phyloP scores from a whole-genome alignment of 371 early-diverging fungal species.

The Mucor ambiguus region DNA sequence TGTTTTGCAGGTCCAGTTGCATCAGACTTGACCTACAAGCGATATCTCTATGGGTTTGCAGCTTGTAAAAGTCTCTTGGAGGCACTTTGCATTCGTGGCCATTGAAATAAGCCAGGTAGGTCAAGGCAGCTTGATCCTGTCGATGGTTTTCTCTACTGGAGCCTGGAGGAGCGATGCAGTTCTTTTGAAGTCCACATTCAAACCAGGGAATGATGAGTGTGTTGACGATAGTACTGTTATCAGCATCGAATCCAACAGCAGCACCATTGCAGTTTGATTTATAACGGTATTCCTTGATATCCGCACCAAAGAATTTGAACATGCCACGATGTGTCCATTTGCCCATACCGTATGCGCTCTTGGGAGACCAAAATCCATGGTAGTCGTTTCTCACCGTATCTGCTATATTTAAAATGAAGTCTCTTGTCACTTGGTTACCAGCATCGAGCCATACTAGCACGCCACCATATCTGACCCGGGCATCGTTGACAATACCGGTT shows the following conservation, averaged over 20 bases:
- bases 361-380: constrained; percentile 63
- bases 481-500: constrained; percentile 64
- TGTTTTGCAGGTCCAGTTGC: constrained; percentile 30
- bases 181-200: constrained; percentile 54
- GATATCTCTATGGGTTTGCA: constrained; percentile 44
- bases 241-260: constrained; percentile 60
- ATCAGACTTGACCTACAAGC: constrained; percentile 36
- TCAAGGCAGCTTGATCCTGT: constrained; percentile 68
- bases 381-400: constrained; percentile 40
- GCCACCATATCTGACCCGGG: constrained; percentile 51
- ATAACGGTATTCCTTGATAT: constrained; percentile 39
- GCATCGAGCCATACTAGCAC: constrained; percentile 65
- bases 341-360: constrained; percentile 49
- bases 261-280: constrained; percentile 70
- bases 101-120: constrained; percentile 54
- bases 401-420: constrained; percentile 52
- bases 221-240: constrained; percentile 47
- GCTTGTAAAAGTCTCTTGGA: constrained; percentile 32
- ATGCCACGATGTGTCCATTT: constrained; percentile 64
- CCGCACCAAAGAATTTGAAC: constrained; percentile 55
- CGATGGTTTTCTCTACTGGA: constrained; percentile 63
- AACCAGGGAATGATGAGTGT: constrained; percentile 59
- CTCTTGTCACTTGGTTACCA: constrained; percentile 58
- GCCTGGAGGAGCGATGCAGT: constrained; percentile 68
- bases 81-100: constrained; percentile 37